Evolutionary conservation across 352 stramenopile genomes (phyloP), one percentile per base, ranked within the genome.

Genomic region (Nothophytophthora sp.): DNA sequence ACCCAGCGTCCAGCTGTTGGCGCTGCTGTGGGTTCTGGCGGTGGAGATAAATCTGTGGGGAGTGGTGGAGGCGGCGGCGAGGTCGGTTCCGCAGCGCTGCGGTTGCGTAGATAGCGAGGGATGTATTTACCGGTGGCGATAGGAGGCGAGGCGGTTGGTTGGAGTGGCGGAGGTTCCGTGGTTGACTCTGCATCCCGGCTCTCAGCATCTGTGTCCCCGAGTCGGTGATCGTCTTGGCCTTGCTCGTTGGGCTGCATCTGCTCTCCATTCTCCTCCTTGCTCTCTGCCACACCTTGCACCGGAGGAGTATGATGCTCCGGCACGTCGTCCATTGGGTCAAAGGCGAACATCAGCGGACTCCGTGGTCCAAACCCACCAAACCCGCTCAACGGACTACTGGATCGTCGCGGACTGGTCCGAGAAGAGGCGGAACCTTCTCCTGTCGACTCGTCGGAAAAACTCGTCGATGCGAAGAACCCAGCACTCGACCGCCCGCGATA

Each of bases 261-360:
- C n/a, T n/a, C n/a, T n/a, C n/a, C n/a, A n/a, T 28, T 61, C 23
- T 67, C 65, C 4, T 80, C 67, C 48, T 61, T 54, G 12, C 44
- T 19, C 43, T 68, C 51, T 3, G 37, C 32, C 40, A 61, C 50
- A 37, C 33, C 50, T 23, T 47, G 28, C 30, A 50, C 33, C 4
- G 46, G 50, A n/a, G 50, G 49, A 22, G 43, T 63, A 23, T 65
- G 63, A 30, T 63, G 54, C 36, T 84, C 73, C 2, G 73, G 60
- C 12, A 87, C 55, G 27, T 84, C 75, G 27, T 92, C 81, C 36
- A 90, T 79, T 20, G 79, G 76, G 27, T 92, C 82, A 46, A 92
- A 88, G 5, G 70, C 68, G 58, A 92, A 92, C 73, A 87, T 86
- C 9, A 92, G 54, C 15, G 81, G 81, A 63, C 81, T 92, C 5